phyloP scores from a whole-genome alignment of 2,329 filamentous ascomycete species.

The Taxawa tesnikishii region DNA sequence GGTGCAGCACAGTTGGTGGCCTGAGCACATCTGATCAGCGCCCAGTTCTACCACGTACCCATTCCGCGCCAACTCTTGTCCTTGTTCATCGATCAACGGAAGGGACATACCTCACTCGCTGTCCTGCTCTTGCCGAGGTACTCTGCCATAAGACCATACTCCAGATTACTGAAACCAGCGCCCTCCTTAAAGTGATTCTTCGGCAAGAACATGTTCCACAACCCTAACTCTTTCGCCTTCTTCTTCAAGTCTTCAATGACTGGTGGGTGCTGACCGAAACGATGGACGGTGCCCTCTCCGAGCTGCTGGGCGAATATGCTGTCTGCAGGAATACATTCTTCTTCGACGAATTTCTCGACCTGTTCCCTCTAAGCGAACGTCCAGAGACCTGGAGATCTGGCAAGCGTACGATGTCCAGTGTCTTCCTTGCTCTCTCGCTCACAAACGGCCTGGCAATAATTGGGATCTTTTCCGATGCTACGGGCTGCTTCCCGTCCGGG shows the following conservation, averaged over 20 bases:
- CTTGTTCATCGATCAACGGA: too few relatives aligned
- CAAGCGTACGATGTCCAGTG: constrained; percentile 55
- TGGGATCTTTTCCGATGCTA: constrained; percentile 45
- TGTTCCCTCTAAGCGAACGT: constrained; percentile 19
- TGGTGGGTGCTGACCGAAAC: constrained; percentile 69
- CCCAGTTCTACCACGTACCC: too few relatives aligned
- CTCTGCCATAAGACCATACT: constrained; percentile 97
- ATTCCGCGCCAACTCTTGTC: too few relatives aligned
- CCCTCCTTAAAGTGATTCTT: constrained; percentile 93
- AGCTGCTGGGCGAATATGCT: constrained; percentile 68
- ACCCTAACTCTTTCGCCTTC: constrained; percentile 67
- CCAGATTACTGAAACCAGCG: constrained; percentile 85
- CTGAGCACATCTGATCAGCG: too few relatives aligned
- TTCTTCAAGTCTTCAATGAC: constrained; percentile 83
- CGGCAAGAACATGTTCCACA: constrained; percentile 98
- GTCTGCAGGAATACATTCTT: constrained; percentile 72
- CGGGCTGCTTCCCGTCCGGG: constrained; percentile 17
- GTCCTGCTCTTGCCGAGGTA: constrained; percentile 75
- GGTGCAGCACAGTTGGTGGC: constrained; percentile 58
- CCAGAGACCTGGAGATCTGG: not conserved
- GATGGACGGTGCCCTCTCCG: constrained; percentile 53
- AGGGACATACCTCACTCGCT: constrained; percentile 58
- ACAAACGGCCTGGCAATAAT: constrained; percentile 51
- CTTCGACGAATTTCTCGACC: constrained; percentile 93
- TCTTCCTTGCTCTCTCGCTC: constrained; percentile 73